Conservation (phyloP, 768 basidiomycete genomes). For the Rhizopogon vulgaris region DNA sequence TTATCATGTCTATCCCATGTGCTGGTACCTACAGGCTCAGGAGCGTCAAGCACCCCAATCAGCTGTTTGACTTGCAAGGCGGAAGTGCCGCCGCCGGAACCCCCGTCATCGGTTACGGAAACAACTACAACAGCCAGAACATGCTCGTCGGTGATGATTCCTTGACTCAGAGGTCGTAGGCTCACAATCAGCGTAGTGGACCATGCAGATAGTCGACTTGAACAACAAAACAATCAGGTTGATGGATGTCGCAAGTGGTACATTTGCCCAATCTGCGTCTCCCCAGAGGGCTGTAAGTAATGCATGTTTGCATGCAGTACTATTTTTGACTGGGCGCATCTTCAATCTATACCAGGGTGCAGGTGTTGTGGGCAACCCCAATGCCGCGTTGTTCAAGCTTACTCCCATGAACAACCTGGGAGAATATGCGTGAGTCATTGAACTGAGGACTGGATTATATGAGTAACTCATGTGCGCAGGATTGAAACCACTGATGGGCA, state of each 20-base stretch:
- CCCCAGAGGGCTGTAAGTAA: background rate
- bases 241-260: background rate
- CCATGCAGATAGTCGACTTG: background rate
- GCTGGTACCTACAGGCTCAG: background rate
- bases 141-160: background rate
- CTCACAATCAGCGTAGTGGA: background rate
- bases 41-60: background rate
- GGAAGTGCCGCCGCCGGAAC: background rate
- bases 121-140: background rate
- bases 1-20: background rate
- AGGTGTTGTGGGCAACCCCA: background rate
- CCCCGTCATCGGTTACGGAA: background rate
- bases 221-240: background rate
- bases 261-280: background rate
- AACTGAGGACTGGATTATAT: too few species aligned
- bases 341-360: background rate
- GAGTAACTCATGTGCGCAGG: background rate
- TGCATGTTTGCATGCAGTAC: background rate
- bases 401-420: too few species aligned
- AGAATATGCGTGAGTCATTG: too few species aligned
- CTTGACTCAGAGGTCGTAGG: background rate
- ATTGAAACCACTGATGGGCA: background rate
- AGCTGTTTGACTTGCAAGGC: background rate
- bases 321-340: background rate
- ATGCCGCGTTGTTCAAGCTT: too few species aligned